A percentile compares a stretch with the other conserved stretches of the same genome.
Evolutionary conservation across 1,284 basidiomycete species (phyloP).

Genomic region (Hymenochaete sp.): DNA sequence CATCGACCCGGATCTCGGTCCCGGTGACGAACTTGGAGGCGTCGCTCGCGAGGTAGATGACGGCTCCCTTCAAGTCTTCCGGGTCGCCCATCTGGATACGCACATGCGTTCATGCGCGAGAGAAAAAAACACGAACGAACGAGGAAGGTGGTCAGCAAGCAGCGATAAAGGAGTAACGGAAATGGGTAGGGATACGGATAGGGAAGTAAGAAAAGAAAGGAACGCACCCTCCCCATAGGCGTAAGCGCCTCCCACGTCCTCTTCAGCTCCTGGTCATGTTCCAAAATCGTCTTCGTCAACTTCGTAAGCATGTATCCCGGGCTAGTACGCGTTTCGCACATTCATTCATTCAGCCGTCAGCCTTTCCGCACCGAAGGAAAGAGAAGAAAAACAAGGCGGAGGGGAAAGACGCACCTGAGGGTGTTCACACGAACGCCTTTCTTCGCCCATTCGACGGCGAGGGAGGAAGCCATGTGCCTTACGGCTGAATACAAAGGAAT

Average conservation of each 20-base stretch:
- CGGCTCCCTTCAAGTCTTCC: slow-evolving; percentile 70
- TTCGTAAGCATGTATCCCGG: slow-evolving; percentile 89
- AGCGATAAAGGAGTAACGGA: slow-evolving; percentile 13
- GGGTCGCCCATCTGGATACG: slow-evolving; percentile 76
- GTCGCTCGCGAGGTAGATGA: slow-evolving; percentile 80
- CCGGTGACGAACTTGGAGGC: slow-evolving; percentile 85
- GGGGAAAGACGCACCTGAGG: slow-evolving; percentile 41
- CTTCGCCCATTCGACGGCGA: slow-evolving; percentile 88
- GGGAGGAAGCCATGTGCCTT: slow-evolving; percentile 78
- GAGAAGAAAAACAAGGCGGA: not conserved
- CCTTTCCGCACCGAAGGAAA: slow-evolving; percentile 14
- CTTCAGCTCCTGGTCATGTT: slow-evolving; percentile 64
- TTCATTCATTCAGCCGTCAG: slow-evolving; percentile 2
- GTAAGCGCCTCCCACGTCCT: slow-evolving; percentile 87
- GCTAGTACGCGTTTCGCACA: no score
- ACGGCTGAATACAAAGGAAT: no score
- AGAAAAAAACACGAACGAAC: slow-evolving; percentile 1
- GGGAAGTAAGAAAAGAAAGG: not conserved
- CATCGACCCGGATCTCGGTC: slow-evolving; percentile 76
- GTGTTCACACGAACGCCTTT: slow-evolving; percentile 76
- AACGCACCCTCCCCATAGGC: slow-evolving; percentile 74
- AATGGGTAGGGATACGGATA: slow-evolving; percentile 8
- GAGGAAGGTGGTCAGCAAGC: not conserved
- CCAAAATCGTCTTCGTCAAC: slow-evolving; percentile 72
- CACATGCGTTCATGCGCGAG: no score